A percentile compares a stretch with the other conserved stretches of the same genome.
These are phyloP conservation scores for Esteya vermicola DNA, from an alignment of 2,329 filamentous ascomycete species.

Conservation along the genomic window DNA sequence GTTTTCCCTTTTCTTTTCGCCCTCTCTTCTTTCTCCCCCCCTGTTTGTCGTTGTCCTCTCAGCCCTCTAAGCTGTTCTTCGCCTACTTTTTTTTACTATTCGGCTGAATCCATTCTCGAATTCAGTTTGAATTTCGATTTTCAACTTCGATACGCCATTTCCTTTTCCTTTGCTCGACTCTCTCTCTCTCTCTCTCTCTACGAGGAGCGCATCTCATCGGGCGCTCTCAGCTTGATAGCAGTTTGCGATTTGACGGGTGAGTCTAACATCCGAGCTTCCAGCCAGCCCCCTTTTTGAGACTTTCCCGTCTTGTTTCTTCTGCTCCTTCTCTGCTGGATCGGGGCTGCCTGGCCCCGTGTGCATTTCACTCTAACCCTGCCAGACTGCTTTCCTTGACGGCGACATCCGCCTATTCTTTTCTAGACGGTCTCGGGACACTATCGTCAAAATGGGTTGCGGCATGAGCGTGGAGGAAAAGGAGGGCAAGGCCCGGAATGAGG, in stretches of 20 bases:
- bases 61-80: too few relatives aligned
- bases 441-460: constrained; percentile 90
- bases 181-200: not conserved
- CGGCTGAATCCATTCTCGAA: too few relatives aligned
- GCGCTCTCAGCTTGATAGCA: too few relatives aligned
- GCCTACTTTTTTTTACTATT: not conserved
- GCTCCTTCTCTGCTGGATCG: not conserved
- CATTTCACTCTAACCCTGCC: too few relatives aligned
- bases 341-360: too few relatives aligned
- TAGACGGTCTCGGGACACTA: constrained; percentile 1
- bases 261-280: too few relatives aligned
- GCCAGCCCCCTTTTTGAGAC: too few relatives aligned
- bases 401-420: not conserved
- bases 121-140: not conserved
- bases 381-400: too few relatives aligned
- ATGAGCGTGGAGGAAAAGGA: constrained; percentile 99
- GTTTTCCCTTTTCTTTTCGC: not conserved
- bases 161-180: not conserved
- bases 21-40: not conserved
- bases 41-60: too few relatives aligned
- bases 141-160: not conserved
- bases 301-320: not conserved
- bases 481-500: constrained; percentile 99
- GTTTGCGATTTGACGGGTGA: not conserved
- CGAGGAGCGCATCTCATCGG: too few relatives aligned